A percentile compares a stretch with the other conserved stretches of the same genome.
phyloP scores from a whole-genome alignment of 2,329 filamentous ascomycete genomes.

The Pyricularia sp. region DNA sequence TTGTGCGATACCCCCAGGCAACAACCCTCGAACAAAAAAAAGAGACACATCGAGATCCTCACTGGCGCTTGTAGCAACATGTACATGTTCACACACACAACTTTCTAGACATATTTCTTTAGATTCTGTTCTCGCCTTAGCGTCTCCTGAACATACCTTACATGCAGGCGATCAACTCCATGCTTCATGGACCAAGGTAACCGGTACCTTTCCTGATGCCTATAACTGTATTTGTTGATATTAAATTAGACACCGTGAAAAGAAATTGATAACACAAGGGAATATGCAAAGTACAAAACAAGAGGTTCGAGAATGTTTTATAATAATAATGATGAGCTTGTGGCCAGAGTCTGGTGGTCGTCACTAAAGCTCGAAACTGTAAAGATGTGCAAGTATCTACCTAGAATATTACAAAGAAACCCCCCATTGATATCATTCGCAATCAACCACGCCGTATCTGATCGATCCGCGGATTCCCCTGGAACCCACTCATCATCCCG shows the following conservation, averaged over 20 bases:
- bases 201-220: neutral
- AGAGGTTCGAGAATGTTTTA: neutral
- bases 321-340: neutral
- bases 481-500: neutral
- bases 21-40: neutral
- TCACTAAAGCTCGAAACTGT: neutral
- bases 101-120: constrained; percentile 2
- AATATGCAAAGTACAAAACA: neutral
- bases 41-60: neutral
- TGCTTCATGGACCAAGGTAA: neutral
- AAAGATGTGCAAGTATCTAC: neutral
- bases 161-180: neutral
- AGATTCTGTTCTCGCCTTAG: neutral
- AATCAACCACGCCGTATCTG: neutral
- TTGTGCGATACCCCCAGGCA: neutral
- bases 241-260: neutral
- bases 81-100: neutral
- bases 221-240: neutral
- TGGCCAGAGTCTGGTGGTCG: neutral
- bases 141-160: neutral
- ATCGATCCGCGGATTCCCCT: neutral
- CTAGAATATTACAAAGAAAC: neutral
- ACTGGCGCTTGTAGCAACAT: neutral
- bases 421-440: neutral
- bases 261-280: neutral